These are phyloP conservation scores for Populus deltoides DNA, from an alignment of 345 rosid species.

Conservation along the genomic window DNA sequence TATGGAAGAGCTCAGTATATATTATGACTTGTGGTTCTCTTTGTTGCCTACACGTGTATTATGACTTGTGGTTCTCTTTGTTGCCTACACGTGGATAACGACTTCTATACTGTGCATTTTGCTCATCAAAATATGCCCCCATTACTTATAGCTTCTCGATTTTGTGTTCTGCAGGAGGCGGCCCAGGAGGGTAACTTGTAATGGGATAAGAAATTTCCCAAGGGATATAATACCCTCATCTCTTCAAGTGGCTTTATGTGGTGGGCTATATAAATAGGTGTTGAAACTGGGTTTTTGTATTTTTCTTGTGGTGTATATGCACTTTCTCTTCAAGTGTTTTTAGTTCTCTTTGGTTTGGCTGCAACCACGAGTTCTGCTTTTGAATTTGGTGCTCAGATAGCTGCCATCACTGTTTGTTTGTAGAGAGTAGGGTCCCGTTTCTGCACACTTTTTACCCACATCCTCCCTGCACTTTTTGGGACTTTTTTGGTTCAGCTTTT, in stretches of 20 bases:
- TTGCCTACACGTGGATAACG: slow-evolving; percentile 25
- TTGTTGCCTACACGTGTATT: slow-evolving; percentile 20
- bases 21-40: slow-evolving; percentile 15
- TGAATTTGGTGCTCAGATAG: neutral
- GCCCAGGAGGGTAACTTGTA: neutral
- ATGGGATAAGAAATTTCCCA: neutral
- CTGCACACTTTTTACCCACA: neutral
- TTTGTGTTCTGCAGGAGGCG: neutral
- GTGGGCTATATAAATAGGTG: neutral
- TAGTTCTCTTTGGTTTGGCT: slow-evolving; percentile 12
- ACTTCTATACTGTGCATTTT: neutral
- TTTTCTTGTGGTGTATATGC: neutral
- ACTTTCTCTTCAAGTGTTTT: neutral
- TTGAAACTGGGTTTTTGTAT: slow-evolving; percentile 4
- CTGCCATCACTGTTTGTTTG: neutral
- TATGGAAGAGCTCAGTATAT: slow-evolving; percentile 18
- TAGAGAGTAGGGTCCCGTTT: neutral
- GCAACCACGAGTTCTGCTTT: neutral
- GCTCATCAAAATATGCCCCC: neutral
- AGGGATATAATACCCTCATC: neutral
- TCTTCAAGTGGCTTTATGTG: slow-evolving; percentile 8
- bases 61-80: slow-evolving; percentile 17
- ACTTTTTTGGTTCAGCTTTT: neutral
- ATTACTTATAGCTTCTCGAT: neutral
- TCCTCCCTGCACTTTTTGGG: neutral